phyloP scores from a whole-genome alignment of 805 yeast genomes.

The Isabelozyma gotoi region DNA sequence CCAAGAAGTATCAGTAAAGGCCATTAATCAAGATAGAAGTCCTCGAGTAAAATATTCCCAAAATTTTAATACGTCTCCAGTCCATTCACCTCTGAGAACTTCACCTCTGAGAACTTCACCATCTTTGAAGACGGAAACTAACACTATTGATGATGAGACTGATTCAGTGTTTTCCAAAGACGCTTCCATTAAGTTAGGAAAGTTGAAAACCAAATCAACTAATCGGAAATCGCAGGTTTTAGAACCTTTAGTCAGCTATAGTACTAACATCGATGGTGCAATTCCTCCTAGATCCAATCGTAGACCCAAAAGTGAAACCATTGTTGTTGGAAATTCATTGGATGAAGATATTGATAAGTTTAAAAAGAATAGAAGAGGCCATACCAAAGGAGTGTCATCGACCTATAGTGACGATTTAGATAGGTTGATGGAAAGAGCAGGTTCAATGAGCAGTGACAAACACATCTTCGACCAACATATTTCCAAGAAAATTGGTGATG shows the following conservation, averaged over 20 bases:
- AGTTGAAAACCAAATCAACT: conserved; percentile 7
- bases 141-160: conserved; percentile 1
- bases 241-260: conserved; percentile 29
- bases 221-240: conserved; percentile 1
- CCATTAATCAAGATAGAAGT: conserved; percentile 13
- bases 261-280: conserved; percentile 34
- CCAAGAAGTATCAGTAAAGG: conserved; percentile 20
- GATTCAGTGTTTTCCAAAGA: conserved; percentile 5
- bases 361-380: conserved; percentile 3
- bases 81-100: background rate
- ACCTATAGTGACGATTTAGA: conserved; percentile 37
- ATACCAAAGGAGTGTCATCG: conserved; percentile 21
- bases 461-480: background rate
- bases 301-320: conserved; percentile 33
- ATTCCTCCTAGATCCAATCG: conserved; percentile 40
- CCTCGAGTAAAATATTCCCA: conserved; percentile 3
- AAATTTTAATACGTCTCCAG: background rate
- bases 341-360: conserved; percentile 6
- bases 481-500: background rate
- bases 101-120: background rate
- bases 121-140: background rate
- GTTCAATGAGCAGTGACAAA: conserved; percentile 8
- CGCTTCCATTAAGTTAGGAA: conserved; percentile 10
- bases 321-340: conserved; percentile 5
- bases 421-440: conserved; percentile 36